Evolutionary conservation across 2,329 filamentous ascomycete species (phyloP), one percentile per base, ranked within the genome.

Genomic region (Stagonosporopsis tanaceti): DNA sequence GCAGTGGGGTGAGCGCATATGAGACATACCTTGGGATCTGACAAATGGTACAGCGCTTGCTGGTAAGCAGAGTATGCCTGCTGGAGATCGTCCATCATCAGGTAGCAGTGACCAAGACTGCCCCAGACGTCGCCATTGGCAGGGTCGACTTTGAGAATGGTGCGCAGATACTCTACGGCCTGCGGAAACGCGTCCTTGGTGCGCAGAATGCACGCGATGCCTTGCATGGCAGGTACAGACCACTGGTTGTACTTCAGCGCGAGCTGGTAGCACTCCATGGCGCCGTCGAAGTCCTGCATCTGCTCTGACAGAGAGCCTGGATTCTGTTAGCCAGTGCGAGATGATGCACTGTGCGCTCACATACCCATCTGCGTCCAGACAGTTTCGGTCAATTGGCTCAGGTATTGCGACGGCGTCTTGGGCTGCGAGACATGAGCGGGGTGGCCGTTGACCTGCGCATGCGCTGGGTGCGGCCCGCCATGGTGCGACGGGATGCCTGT

Each of bases 31-130:
- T 97, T 98, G 1, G 94, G 93, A 75, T 97, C 94, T 46, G 90
- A 87, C 38, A 99, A 82, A 77, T 98, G 94, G 62, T 97, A 94
- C 6, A 98, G 81, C 6, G 95, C 95, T 74, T 96, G 92, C 76
- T 99, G 95, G 75, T 99, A 99, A 1, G 95, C 93, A 30, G 92
- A 91, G 72, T 99, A 99, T 0, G 95, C 95, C 73, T 98, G 93
- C 78, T 98, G 95, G 32, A 98, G 80, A 71, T 97, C 94, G 72
- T 99, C 95, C 86, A 97, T 96, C 95, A 99, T 99, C 25, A 99
- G 83, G 75, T 94, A 96, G 79, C 95, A 98, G 76, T 98, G 95
- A n/a, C 95, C 92, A 28, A 98, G 83, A 74, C 93, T 97, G 45
- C 94, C 94, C 95, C 94, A 98, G 41, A 95, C 93, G 77, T 98